Evolutionary conservation across 176 grass and related monocot species (phyloP), one percentile per base, ranked within the genome.

Genomic region (Cenchrus americanus): DNA sequence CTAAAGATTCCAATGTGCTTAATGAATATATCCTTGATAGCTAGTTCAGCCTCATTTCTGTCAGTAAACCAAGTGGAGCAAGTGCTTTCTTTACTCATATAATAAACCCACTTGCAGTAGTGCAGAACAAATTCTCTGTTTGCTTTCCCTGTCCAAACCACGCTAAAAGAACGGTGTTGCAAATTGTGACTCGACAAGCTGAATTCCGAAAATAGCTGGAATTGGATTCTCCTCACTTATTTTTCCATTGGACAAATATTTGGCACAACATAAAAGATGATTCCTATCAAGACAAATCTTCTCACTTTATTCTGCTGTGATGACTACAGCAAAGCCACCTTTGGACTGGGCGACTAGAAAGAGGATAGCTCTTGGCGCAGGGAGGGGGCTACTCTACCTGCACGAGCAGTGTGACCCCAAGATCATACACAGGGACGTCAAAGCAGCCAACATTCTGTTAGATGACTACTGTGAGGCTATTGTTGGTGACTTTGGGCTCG

Each of bases 381-480:
- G 83, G 70, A 76, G 97, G 83, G 97, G 97, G 8, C 82, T 99
- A 57, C 81, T 96, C 32, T 99, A 96, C 75, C 97, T 99, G 42
- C 97, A 99, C 32, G 97, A 99, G 79, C 97, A 99, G 83, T 99
- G 93, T 37, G 97, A 99, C 71, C 97, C 97, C 19, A 99, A 99
- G 88, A 96, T 96, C 87, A 99, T 96, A 80, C 97, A 99, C 58
- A 88, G 97, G 63, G 97, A 99, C 13, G 97, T 99, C 44, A 99
- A 99, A 80, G 93, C 97, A 2, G 93, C 93, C 30, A 99, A 99
- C 43, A 78, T 99, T 23, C 76, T 99, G n/a, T 86, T 99, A 54
- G 93, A 99, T 10, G 93, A 99, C 21, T 94, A 73, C 34, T 99
- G 91, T 0, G 93, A 96, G 75, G 97, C 97, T 1, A 86, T 99